A percentile compares a stretch with the other conserved stretches of the same genome.
phyloP scores from a whole-genome alignment of 2,329 filamentous ascomycete genomes.

The Sarocladium oryzae region DNA sequence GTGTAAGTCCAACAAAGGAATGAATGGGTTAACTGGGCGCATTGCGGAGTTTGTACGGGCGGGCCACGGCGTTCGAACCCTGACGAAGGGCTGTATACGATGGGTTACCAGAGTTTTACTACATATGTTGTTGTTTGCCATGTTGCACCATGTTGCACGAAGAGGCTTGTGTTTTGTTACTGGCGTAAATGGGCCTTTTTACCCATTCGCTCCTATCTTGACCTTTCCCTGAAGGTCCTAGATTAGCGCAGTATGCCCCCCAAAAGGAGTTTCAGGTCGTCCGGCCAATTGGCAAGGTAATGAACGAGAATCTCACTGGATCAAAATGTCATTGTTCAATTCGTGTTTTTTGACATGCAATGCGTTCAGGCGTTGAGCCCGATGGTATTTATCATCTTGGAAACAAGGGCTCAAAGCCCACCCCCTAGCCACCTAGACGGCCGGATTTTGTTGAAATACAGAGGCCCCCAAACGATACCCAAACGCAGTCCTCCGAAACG shows the following conservation, averaged over 20 bases:
- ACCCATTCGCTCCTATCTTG: background rate
- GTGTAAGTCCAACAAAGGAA: conserved; percentile 1
- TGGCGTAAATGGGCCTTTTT: background rate
- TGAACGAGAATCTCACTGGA: background rate
- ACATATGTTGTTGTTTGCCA: background rate
- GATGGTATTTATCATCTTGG: conserved; percentile 6
- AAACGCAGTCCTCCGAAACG: background rate
- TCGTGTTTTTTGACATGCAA: background rate
- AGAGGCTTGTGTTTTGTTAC: background rate
- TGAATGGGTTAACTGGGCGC: background rate
- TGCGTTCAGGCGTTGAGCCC: conserved; percentile 8
- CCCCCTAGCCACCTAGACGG: background rate
- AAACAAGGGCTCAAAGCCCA: background rate
- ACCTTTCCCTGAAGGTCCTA: background rate
- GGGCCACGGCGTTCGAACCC: background rate
- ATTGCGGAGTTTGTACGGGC: background rate
- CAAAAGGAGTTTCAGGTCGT: background rate
- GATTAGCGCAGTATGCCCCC: background rate
- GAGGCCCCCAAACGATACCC: background rate
- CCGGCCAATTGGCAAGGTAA: too few relatives aligned
- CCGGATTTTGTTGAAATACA: conserved; percentile 7
- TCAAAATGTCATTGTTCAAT: background rate
- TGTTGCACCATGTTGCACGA: background rate
- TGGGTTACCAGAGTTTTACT: too few relatives aligned
- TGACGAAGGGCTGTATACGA: background rate